These are phyloP conservation scores for Pilobolus umbonatus DNA, from an alignment of 192 early-diverging fungal species.

Conservation along the genomic window DNA sequence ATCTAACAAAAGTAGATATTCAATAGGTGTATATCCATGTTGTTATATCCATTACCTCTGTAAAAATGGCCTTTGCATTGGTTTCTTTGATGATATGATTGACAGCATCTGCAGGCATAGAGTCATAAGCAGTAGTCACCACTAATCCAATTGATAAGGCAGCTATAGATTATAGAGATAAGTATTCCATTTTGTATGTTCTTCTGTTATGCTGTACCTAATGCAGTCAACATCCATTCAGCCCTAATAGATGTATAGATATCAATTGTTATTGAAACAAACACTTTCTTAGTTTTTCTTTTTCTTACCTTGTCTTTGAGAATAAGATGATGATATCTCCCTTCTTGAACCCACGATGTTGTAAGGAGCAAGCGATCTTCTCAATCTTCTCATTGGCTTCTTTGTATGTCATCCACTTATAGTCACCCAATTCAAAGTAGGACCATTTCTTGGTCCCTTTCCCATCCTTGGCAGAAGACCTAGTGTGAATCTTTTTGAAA, in stretches of 20 bases:
- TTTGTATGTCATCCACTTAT: conserved; percentile 65
- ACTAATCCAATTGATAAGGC: conserved; percentile 54
- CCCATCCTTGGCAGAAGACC: conserved; percentile 13
- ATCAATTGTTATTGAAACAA: conserved; percentile 3
- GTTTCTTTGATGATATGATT: conserved; percentile 55
- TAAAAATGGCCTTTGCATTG: conserved; percentile 38
- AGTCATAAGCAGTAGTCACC: conserved; percentile 74
- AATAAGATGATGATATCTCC: conserved; percentile 46
- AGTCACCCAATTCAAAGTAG: conserved; percentile 60
- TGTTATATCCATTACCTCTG: conserved; percentile 28
- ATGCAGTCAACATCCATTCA: conserved; percentile 32
- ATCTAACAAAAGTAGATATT: conserved; percentile 8
- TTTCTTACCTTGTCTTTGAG: conserved; percentile 42
- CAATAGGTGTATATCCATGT: not conserved
- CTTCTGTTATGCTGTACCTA: conserved; percentile 10
- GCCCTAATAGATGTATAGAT: conserved; percentile 1
- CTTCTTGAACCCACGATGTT: conserved; percentile 43
- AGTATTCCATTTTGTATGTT: not conserved
- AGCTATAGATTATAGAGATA: conserved; percentile 13
- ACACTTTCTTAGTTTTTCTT: too few relatives aligned
- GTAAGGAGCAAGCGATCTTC: conserved; percentile 47
- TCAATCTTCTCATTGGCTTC: conserved; percentile 42
- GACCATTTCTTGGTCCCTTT: conserved; percentile 67
- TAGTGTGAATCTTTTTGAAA: conserved; percentile 7
- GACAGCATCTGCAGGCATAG: conserved; percentile 72